Evolutionary conservation across 306 rosid species (phyloP).

Genomic region (Hippophae gyantsensis): DNA sequence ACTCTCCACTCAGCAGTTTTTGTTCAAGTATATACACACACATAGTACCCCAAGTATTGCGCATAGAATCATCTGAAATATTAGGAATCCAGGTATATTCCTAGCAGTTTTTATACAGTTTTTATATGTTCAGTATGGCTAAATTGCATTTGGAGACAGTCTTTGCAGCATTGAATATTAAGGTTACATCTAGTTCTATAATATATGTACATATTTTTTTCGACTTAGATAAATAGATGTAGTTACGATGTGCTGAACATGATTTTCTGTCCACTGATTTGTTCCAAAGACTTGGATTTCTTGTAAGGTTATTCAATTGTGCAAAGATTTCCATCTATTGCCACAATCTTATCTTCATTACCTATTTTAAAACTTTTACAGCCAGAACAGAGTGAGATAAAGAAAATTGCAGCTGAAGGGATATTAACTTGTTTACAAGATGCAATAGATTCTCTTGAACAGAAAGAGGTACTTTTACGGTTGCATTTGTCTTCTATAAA

Average conservation of each 20-base stretch:
- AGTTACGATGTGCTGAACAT: conserved; percentile 13
- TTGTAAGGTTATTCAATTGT: too few relatives aligned
- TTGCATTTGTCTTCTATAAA: conserved; percentile 1
- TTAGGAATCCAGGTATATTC: too few relatives aligned
- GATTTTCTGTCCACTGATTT: conserved; percentile 13
- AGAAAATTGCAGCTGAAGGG: conserved; percentile 83
- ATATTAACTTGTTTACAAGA: conserved; percentile 87
- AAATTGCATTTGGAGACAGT: not conserved
- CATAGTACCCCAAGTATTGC: too few relatives aligned
- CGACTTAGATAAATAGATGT: conserved; percentile 2
- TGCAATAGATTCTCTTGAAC: conserved; percentile 59
- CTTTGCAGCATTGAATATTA: conserved; percentile 9
- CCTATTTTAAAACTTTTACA: conserved; percentile 29
- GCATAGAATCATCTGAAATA: too few relatives aligned
- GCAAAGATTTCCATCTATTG: not conserved
- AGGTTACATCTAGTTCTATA: not conserved
- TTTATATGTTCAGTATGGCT: not conserved
- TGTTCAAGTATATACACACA: too few relatives aligned
- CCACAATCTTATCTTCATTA: conserved; percentile 13
- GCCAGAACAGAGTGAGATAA: conserved; percentile 74
- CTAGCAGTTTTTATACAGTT: not conserved
- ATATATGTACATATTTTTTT: not conserved
- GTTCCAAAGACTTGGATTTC: conserved; percentile 7
- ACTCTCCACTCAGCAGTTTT: too few relatives aligned
- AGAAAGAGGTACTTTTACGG: conserved; percentile 54